Base-by-base conservation (phyloP, 352 stramenopile genomes). In the Globisporangium sylvaticum region DNA sequence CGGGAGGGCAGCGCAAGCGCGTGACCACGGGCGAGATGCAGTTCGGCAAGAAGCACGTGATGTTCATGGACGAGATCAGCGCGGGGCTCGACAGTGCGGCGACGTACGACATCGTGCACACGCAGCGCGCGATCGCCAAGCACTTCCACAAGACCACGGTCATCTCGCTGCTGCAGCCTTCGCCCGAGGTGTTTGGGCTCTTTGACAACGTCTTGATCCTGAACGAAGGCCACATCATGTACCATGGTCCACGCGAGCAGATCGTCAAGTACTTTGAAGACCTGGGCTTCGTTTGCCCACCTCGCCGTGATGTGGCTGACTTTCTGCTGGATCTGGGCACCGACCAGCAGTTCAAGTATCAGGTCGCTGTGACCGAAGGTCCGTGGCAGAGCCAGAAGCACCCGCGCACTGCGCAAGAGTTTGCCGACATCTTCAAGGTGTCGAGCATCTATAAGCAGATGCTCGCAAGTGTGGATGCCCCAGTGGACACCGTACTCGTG, bases 181-280 rank as follows among this genome's bases (percentile, higher is more conserved):
- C 90, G 6, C 92, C 92, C 20, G 92, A 98, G 75, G 89, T 91
- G 14, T 93, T 93, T 42, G 78, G 76, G 27, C 71, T 97, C n/a
- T 97, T 98, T 74, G 92, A 98, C 72, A 84, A 97, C 57, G 64
- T 97, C 5, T 85, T 96, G n/a, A 50, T 98, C 27, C 66, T 98
- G 32, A 84, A 88, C 70, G 72, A 90, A 61, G 91, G 92, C 29
- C 58, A 76, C 15, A 72, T 97, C 20, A 82, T 97, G 39, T 98
- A 93, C 71, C 70, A 63, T 96, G 42, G 68, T 92, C 37, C 81
- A 76, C 70, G 74, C 80, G 53, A 88, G 82, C 27, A 69, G 69
- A 75, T 69, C 9, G 65, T 84, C 27, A 67, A 74, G 44, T 94
- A 96, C 65, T 96, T 97, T 71, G 73, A 76, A 25, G 60, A 58